Percentiles rank a stretch among this genome's conserved stretches.
These are phyloP conservation scores for Sclerotiophoma versabilis DNA, from an alignment of 2,329 filamentous ascomycete genomes.

Conservation along the genomic window DNA sequence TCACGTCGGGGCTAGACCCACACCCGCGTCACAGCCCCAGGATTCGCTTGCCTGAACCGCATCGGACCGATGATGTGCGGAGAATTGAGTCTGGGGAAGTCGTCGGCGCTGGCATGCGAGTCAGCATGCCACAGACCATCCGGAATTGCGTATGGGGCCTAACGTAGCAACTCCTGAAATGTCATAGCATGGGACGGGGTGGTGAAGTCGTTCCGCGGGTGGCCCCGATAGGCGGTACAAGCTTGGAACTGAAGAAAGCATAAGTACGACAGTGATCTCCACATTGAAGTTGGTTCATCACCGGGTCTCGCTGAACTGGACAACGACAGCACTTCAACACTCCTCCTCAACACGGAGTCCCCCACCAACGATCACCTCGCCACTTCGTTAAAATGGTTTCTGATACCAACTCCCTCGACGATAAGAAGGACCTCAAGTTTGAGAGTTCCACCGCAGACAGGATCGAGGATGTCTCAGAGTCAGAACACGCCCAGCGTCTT, in stretches of 20 bases:
- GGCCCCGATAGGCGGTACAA: not conserved
- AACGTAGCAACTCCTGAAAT: slow-evolving; percentile 11
- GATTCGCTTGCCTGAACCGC: slow-evolving; percentile 10
- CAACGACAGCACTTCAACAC: slow-evolving; percentile 1
- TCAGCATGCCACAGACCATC: not conserved
- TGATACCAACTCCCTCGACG: slow-evolving; percentile 6
- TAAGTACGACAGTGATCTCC: slow-evolving; percentile 17
- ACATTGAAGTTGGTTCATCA: slow-evolving; percentile 3
- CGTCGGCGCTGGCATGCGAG: slow-evolving; percentile 1
- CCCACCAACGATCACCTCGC: not conserved
- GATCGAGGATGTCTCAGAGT: slow-evolving; percentile 32
- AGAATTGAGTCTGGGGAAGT: slow-evolving; percentile 12
- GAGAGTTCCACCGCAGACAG: slow-evolving; percentile 20
- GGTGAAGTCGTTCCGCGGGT: not conserved
- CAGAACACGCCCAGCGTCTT: slow-evolving; percentile 28
- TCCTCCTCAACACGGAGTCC: not conserved
- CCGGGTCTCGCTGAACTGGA: slow-evolving; percentile 8
- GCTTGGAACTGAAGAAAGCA: slow-evolving; percentile 1
- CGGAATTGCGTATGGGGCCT: not conserved
- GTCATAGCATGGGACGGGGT: not conserved
- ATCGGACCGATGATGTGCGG: slow-evolving; percentile 7
- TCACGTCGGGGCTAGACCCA: slow-evolving; percentile 1
- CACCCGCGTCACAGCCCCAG: slow-evolving; percentile 12
- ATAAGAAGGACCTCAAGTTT: slow-evolving; percentile 28
- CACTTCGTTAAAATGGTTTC: slow-evolving; percentile 2